Base-by-base conservation (phyloP, 345 rosid species). In the Populus simonii region DNA sequence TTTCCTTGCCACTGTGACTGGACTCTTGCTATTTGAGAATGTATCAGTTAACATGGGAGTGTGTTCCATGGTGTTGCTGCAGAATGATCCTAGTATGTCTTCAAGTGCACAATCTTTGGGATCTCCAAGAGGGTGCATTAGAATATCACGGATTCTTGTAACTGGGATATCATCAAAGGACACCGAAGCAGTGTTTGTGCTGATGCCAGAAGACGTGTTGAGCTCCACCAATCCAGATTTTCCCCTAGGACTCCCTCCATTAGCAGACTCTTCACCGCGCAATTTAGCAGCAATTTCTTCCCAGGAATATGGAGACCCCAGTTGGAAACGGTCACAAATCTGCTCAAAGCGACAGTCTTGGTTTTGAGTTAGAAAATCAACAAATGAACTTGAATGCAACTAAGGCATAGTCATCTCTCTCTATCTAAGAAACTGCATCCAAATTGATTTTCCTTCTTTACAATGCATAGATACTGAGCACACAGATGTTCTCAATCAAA, bases 291-390 rank as follows among this genome's bases (percentile, higher is more conserved):
- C 78, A 66, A 71, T 76, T 43, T 86, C 84, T 75, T 83, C 83
- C 90, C 94, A 90, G 31, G 70, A 41, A 77, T 81, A 73, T 7
- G 90, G 91, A 81, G 89, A 89, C 23, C 91, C 94, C 73, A 81
- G 79, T 53, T 65, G 79, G 83, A 87, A 90, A 76, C 35, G 74
- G 51, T 63, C 79, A 82, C 90, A 88, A 72, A 87, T 83, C 93
- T 87, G 76, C 53, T 69, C 43, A 73, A 57, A 53, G 57, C 18
- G 80, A 49, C 9, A 33, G 15, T 41, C 67, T 71, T 68, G 38
- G n/a, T 33, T 49, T 36, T 8, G 47, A 9, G 43, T 18, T 53
- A 53, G 59, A 53, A 53, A 53, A 18, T 6, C n/a, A 53, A 53
- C 59, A 18, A 5, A 1, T 17, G 59, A 53, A 7, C 8, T 53